Evolutionary conservation across 2,329 filamentous ascomycete genomes (phyloP), one percentile per base, ranked within the genome.

Genomic region (Colletotrichum shisoi): DNA sequence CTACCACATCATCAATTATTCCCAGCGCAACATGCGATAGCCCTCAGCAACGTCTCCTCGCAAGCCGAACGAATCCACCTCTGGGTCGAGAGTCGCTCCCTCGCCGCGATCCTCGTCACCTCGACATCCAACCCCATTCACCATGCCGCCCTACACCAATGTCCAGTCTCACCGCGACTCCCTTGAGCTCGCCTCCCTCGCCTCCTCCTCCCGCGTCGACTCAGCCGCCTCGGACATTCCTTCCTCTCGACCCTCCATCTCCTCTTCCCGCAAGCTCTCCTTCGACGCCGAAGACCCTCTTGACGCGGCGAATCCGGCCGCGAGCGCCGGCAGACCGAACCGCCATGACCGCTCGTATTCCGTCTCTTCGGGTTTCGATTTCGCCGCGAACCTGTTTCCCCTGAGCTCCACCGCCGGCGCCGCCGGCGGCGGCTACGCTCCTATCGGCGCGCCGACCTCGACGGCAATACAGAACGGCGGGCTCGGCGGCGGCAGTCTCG

Each of bases 121-220:
- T 62, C 54, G 48, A 63, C 21, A 31, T 39, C 57, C 51, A 56
- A 58, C 39, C 37, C n/a, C 19, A 27, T 39, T 37, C 45, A 45
- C 56, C 57, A 66, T 68, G 76, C 79, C 71, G 79, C 76, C 72
- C 77, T 81, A 63, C 80, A 80, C 70, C 76, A 79, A 71, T 79
- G 81, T 70, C 78, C 87, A 69, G 12, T 68, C 65, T 15, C 65
- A 68, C 21, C 92, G 95, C 81, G 95, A 99, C 84, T 98, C 94
- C 53, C 88, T 99, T 75, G 95, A 99, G 82, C 90, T 99, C 66
- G 95, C 94, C 68, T 97, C 94, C 60, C 88, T 99, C 70, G 95
- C 94, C 68, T 96, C 93, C 69, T 94, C 91, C 44, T 93, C 91
- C 72, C 86, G 84, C 59, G 83, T 82, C 54, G 85, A 85, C 70